These are phyloP conservation scores for Metschnikowia amazonensis DNA, from an alignment of 805 yeast species.

Conservation along the genomic window DNA sequence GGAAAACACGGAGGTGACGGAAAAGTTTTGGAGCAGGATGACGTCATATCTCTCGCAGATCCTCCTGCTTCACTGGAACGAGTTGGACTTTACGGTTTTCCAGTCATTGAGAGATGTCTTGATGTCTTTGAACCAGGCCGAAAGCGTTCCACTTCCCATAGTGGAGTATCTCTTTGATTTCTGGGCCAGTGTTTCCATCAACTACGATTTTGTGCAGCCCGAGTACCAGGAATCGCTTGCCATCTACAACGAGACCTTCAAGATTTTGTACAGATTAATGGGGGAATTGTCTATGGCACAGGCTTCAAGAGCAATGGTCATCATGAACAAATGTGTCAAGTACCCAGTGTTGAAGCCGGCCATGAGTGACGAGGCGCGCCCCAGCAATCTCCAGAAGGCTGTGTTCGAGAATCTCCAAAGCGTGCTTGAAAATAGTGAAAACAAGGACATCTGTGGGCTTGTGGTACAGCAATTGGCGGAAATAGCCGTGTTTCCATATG, in stretches of 20 bases:
- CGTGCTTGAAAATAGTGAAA: conserved; percentile 22
- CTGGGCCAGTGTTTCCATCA: conserved; percentile 44
- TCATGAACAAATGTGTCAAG: conserved; percentile 61
- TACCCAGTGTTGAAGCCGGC: conserved; percentile 69
- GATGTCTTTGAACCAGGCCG: conserved; percentile 22
- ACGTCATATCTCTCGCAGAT: conserved; percentile 46
- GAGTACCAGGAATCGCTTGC: conserved; percentile 61
- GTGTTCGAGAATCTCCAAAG: conserved; percentile 47
- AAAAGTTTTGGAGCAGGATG: conserved; percentile 54
- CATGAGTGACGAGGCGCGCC: conserved; percentile 46
- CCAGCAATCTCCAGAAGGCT: conserved; percentile 59
- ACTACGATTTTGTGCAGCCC: conserved; percentile 39
- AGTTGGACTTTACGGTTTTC: conserved; percentile 54
- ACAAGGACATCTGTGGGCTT: conserved; percentile 37
- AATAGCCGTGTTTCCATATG: conserved; percentile 57
- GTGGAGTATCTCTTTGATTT: conserved; percentile 44
- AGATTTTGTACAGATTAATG: conserved; percentile 41
- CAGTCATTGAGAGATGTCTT: conserved; percentile 50
- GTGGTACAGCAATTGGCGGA: conserved; percentile 53
- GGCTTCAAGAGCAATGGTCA: conserved; percentile 50
- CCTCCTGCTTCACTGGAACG: conserved; percentile 41
- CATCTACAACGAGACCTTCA: conserved; percentile 52
- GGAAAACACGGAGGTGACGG: conserved; percentile 16
- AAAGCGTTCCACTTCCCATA: conserved; percentile 19
- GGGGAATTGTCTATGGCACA: conserved; percentile 29